These are phyloP conservation scores for Eucalyptus decipiens DNA, from an alignment of 345 rosid species.

Conservation along the genomic window DNA sequence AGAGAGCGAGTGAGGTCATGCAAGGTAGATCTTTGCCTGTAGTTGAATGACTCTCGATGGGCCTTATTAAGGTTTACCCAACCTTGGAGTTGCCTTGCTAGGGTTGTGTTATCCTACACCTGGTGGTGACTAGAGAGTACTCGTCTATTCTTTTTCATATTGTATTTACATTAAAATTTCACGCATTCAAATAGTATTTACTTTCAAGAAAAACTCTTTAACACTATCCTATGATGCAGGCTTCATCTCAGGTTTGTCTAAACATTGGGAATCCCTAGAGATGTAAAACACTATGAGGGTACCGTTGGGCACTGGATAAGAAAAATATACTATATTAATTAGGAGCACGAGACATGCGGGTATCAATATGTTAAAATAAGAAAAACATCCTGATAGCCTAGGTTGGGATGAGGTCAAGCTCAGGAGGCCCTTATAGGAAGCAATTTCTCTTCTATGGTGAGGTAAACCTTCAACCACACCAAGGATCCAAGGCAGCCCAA, in stretches of 20 bases:
- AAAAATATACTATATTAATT: fast-evolving
- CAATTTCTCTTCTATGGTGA: no score
- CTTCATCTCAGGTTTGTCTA: no score
- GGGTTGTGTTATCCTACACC: background rate
- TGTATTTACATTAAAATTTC: background rate
- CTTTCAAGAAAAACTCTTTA: background rate
- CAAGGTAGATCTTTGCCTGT: background rate
- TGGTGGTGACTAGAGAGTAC: background rate
- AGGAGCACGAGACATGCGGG: fast-evolving
- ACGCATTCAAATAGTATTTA: no score
- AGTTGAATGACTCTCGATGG: background rate
- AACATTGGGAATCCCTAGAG: no score
- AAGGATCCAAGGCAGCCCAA: background rate
- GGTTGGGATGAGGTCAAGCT: no score
- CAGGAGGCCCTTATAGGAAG: no score
- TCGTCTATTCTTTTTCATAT: background rate
- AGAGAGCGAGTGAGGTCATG: background rate
- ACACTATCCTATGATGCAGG: no score
- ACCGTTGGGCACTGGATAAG: fast-evolving
- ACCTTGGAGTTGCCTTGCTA: background rate
- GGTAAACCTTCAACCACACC: no score
- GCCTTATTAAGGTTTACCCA: background rate
- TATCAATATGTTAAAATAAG: fast-evolving
- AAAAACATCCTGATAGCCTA: no score
- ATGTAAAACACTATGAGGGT: no score